Evolutionary conservation across 1,139 yeast genomes (phyloP).

Genomic region (Lodderomyces elongisporus): DNA sequence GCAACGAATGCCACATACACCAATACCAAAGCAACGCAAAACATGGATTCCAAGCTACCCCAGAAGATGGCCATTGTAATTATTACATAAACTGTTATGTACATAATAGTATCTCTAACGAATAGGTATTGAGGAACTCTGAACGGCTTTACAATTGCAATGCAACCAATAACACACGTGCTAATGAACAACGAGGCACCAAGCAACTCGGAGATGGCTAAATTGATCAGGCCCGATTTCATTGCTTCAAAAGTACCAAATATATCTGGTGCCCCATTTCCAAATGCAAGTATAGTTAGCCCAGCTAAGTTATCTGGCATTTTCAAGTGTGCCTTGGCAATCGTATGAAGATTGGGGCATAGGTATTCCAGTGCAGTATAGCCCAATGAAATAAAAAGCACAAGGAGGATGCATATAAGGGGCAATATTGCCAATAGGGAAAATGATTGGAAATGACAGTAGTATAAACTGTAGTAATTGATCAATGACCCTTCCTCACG

Average conservation of each 20-base stretch:
- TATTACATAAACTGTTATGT: constrained; percentile 40
- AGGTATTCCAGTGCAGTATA: constrained; percentile 70
- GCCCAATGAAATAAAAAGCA: constrained; percentile 60
- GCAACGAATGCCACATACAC: constrained; percentile 53
- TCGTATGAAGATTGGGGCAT: constrained; percentile 65
- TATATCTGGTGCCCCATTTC: constrained; percentile 91
- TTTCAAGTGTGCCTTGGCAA: constrained; percentile 50
- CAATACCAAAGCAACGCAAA: constrained; percentile 44
- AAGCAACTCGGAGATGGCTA: constrained; percentile 82
- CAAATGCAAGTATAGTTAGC: constrained; percentile 79
- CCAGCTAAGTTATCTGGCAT: constrained; percentile 82
- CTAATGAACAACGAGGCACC: constrained; percentile 84
- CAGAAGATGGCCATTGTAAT: constrained; percentile 38
- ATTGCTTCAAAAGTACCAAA: constrained; percentile 80
- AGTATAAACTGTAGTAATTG: constrained; percentile 38
- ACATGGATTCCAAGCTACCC: constrained; percentile 40
- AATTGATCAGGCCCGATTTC: constrained; percentile 57
- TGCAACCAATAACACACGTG: constrained; percentile 68
- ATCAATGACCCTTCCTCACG: constrained; percentile 39
- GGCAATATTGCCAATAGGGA: constrained; percentile 14
- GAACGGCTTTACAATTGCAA: constrained; percentile 68
- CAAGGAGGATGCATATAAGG: constrained; percentile 14
- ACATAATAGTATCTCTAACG: constrained; percentile 52
- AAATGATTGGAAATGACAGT: constrained; percentile 22
- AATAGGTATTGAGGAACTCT: constrained; percentile 47